Base-by-base conservation (phyloP, 352 stramenopile species). In the Phytophthora melonis region DNA sequence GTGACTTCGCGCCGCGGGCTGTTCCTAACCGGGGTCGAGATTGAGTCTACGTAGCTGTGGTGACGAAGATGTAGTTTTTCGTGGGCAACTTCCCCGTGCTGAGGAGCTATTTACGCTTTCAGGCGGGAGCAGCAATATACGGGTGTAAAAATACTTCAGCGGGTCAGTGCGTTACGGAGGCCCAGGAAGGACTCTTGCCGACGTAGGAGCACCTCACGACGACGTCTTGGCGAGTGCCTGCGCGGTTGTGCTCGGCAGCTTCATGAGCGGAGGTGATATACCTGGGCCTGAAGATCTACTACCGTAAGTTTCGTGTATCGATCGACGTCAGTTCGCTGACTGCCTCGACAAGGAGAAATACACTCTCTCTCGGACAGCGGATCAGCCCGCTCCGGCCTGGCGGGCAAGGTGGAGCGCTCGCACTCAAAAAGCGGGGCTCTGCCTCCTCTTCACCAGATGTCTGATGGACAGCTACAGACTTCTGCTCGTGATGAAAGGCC, bases 361-460 rank as follows among this genome's bases (percentile, higher is more conserved):
- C 43, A 23, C 43, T 5, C 43, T 10, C 43, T 50, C 43, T 50
- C 43, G 43, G 43, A 50, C 43, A 65, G 45, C 34, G 61, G 58
- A 21, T 47, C 25, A 70, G 5, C 23, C 64, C 57, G 66, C 27
- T 68, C 45, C 61, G 47, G 45, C 61, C 54, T 63, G 19, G 21
- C n/a, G 14, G 30, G 18, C 45, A 76, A 41, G 9, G 63, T 72
- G 63, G 64, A 70, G 54, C 30, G 18, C 16, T 61, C 68, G 39
- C 23, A 5, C 25, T 32, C 8, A 1, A 34, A 23, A 36, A 49
- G 55, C 62, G 55, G 55, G 62, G 68, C 62, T 23, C 45, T 67
- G 54, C 68, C 68, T n/a, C 68, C 68, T 62, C 62, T 75, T 13
- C 64, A 30, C 68, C 69, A 68, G 55, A 73, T 73, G 69, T 65